Percentiles rank a stretch among this genome's conserved stretches.
Evolutionary conservation across 495 filamentous ascomycete genomes (phyloP).

Genomic region (Aspergillus heteromorphus): DNA sequence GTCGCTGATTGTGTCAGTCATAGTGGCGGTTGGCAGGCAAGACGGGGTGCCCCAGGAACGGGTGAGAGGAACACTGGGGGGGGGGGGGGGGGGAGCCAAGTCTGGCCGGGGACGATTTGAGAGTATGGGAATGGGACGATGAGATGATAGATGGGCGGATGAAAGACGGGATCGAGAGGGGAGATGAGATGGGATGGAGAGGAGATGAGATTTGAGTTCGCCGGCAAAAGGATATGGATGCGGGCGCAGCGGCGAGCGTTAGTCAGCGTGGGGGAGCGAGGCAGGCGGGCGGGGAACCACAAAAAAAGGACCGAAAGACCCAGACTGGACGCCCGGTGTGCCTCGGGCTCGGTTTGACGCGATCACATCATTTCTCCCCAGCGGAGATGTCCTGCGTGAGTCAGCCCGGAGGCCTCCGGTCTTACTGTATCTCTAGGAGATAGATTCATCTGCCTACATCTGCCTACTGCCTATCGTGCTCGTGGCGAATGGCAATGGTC

Average conservation of each 20-base stretch:
- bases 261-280: slow-evolving; percentile 15
- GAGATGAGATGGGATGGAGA: slow-evolving; percentile 7
- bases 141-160: not conserved
- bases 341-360: not conserved
- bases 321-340: slow-evolving; percentile 2
- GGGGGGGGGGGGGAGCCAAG: not conserved
- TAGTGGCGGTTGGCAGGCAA: slow-evolving; percentile 8
- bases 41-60: not conserved
- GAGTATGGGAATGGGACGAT: not conserved
- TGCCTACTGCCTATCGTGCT: too few species aligned
- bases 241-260: slow-evolving; percentile 4
- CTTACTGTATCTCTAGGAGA: too few species aligned
- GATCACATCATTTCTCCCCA: slow-evolving; percentile 2
- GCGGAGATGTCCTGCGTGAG: too few species aligned
- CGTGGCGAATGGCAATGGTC: too few species aligned
- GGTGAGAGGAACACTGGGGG: too few species aligned
- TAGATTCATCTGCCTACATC: too few species aligned
- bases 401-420: too few species aligned
- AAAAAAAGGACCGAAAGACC: slow-evolving; percentile 1
- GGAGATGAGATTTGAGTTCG: not conserved
- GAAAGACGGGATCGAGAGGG: slow-evolving; percentile 4
- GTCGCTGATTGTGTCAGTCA: slow-evolving; percentile 27
- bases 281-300: slow-evolving; percentile 4
- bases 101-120: not conserved
- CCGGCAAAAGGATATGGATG: slow-evolving; percentile 13